Evolutionary conservation across 108 stramenopile genomes (phyloP).

Genomic region (Asterionellopsis glacialis): DNA sequence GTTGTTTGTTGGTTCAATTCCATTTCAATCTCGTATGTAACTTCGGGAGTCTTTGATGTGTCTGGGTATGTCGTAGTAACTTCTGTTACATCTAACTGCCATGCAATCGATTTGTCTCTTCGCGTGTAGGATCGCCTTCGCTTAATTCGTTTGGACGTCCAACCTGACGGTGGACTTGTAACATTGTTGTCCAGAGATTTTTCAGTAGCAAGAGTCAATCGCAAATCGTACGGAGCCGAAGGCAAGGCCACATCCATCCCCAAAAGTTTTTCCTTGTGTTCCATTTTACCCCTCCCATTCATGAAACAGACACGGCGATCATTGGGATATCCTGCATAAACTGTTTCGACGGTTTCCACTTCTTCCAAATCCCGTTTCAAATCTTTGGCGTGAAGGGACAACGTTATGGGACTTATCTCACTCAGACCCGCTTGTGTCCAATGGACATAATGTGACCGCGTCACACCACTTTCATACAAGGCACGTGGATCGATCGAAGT

Average conservation of each 20-base stretch:
- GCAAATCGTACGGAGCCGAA: constrained; percentile 74
- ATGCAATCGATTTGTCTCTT: constrained; percentile 67
- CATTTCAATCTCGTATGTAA: constrained; percentile 82
- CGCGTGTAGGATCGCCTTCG: constrained; percentile 75
- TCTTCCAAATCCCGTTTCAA: constrained; percentile 59
- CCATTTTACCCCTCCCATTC: constrained; percentile 50
- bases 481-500: constrained; percentile 7
- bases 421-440: constrained; percentile 68
- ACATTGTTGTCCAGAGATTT: constrained; percentile 42
- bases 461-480: constrained; percentile 64
- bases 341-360: constrained; percentile 61
- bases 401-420: constrained; percentile 50
- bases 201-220: constrained; percentile 65
- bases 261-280: constrained; percentile 65
- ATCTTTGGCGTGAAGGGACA: constrained; percentile 50
- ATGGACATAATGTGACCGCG: constrained; percentile 59
- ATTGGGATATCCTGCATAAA: constrained; percentile 64
- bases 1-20: constrained; percentile 51
- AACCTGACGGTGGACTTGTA: constrained; percentile 39
- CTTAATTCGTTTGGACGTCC: constrained; percentile 66
- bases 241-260: constrained; percentile 68
- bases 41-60: constrained; percentile 20
- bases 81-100: constrained; percentile 88
- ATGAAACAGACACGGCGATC: constrained; percentile 53
- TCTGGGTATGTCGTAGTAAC: constrained; percentile 49